Evolutionary conservation across 139 green algal genomes (phyloP), one percentile per base, ranked within the genome.

Genomic region (Auxenochlorella pyrenoidosa): DNA sequence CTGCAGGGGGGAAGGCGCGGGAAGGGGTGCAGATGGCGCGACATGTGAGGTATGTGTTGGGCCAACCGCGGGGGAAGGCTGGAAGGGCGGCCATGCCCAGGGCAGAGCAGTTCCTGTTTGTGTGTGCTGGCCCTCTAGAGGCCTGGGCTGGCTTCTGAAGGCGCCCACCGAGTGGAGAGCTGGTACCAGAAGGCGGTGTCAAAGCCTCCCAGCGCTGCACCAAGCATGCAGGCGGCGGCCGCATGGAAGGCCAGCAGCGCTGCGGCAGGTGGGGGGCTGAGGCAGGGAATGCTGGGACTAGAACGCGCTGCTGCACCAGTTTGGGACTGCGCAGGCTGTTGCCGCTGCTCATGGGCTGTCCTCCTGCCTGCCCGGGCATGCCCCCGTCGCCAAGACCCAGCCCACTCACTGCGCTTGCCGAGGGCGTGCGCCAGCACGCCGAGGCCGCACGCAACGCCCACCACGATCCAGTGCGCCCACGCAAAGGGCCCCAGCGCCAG

Each of bases 381-480:
- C n/a, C n/a, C n/a, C n/a, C n/a, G n/a, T n/a, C n/a, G n/a, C n/a
- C 73, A 82, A 3, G 75, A 30, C 34, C 1, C n/a, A 16, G 5
- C 22, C 16, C 6, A 40, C 80, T 59, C 32, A 59, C 80, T 63
- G 3, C 16, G 72, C 30, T 38, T 51, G 82, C 34, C 36, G 30
- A 79, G 43, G 18, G 26, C 32, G 36, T 86, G 82, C 0, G 82
- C 82, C 21, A 75, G n/a, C 32, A 86, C 59, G 82, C 66, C 82
- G 0, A 86, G 43, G 1, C 16, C 32, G 82, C 66, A 82, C 24
- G 79, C n/a, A 6, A 83, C 15, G n/a, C 80, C 30, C 32, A 82
- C 80, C 10, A 88, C 32, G 26, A 59, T 75, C 87, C 87, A 90
- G 51, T 82, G 78, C 21, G 58, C 73, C 87, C 87, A 90, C 12